Conservation (phyloP, 2,329 filamentous ascomycete species). For the Peltaster fructicola region DNA sequence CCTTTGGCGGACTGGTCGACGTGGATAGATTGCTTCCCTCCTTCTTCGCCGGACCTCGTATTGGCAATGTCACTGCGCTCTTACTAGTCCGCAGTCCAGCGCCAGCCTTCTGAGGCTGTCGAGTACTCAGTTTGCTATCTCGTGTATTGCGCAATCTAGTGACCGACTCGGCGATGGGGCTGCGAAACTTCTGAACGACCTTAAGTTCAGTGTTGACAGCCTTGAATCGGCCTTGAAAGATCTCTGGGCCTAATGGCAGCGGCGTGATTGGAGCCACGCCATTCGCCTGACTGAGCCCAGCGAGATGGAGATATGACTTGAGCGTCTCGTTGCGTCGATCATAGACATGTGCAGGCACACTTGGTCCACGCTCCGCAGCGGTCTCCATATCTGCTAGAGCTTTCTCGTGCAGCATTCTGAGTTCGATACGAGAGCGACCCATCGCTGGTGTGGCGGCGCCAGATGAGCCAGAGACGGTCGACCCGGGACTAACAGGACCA, state of each 20-base stretch:
- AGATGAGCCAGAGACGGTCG: conserved; percentile 12
- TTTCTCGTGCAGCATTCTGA: conserved; percentile 17
- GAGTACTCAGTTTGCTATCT: conserved; percentile 4
- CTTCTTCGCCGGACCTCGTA: conserved; percentile 2
- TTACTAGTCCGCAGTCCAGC: conserved; percentile 8
- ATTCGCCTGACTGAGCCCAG: conserved; percentile 1
- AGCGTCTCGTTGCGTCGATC: conserved; percentile 18
- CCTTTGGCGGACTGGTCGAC: conserved; percentile 7
- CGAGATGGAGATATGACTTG: conserved; percentile 14
- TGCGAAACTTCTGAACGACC: conserved; percentile 18
- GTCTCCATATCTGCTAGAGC: conserved; percentile 16
- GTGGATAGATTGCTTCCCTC: conserved; percentile 7
- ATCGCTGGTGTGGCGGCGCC: conserved; percentile 15
- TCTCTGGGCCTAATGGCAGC: conserved; percentile 13
- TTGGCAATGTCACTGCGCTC: conserved; percentile 9
- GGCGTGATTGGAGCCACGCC: conserved; percentile 4
- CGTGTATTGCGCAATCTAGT: conserved; percentile 9
- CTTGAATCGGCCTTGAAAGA: conserved; percentile 19
- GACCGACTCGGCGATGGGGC: conserved; percentile 16
- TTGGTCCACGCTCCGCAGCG: conserved; percentile 11
- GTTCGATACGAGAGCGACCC: conserved; percentile 16
- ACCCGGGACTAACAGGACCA: conserved; percentile 14
- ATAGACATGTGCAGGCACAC: conserved; percentile 16
- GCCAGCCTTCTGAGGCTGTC: conserved; percentile 1
- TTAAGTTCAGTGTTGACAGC: conserved; percentile 17